Evolutionary conservation across 352 stramenopile species (phyloP).

Genomic region (Pythium chondricola): DNA sequence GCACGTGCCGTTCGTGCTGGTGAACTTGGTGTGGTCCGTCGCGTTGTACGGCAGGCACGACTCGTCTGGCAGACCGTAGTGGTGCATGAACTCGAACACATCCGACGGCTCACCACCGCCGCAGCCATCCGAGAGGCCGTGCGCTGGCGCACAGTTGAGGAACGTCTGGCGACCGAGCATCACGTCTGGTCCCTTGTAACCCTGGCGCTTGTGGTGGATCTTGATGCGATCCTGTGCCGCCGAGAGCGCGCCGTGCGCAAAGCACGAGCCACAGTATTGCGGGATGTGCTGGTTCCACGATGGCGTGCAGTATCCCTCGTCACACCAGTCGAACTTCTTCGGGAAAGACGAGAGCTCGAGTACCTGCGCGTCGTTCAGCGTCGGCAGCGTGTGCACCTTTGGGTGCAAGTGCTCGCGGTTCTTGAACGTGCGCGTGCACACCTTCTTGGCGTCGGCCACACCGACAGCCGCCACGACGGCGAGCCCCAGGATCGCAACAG

Average conservation of each 20-base stretch:
- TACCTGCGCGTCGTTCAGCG: conserved; percentile 23
- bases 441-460: conserved; percentile 23
- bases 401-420: conserved; percentile 37
- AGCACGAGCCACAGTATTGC: conserved; percentile 75
- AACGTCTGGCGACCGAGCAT: conserved; percentile 55
- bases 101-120: conserved; percentile 48
- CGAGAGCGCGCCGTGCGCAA: conserved; percentile 53
- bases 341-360: conserved; percentile 38
- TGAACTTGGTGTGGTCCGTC: conserved; percentile 52
- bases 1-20: conserved; percentile 42
- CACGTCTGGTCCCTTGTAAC: conserved; percentile 42
- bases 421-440: conserved; percentile 42
- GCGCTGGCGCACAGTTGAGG: conserved; percentile 51
- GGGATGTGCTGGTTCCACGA: conserved; percentile 74
- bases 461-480: conserved; percentile 11
- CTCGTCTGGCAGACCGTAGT: conserved; percentile 51
- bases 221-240: conserved; percentile 59
- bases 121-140: conserved; percentile 49
- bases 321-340: conserved; percentile 81
- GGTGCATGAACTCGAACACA: conserved; percentile 58
- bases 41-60: conserved; percentile 56
- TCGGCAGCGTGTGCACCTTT: conserved; percentile 24
- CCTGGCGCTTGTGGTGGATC: conserved; percentile 41
- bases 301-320: conserved; percentile 44
- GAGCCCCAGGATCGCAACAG: background rate